phyloP scores from a whole-genome alignment of 495 filamentous ascomycete genomes.

The Talaromyces borbonicus region DNA sequence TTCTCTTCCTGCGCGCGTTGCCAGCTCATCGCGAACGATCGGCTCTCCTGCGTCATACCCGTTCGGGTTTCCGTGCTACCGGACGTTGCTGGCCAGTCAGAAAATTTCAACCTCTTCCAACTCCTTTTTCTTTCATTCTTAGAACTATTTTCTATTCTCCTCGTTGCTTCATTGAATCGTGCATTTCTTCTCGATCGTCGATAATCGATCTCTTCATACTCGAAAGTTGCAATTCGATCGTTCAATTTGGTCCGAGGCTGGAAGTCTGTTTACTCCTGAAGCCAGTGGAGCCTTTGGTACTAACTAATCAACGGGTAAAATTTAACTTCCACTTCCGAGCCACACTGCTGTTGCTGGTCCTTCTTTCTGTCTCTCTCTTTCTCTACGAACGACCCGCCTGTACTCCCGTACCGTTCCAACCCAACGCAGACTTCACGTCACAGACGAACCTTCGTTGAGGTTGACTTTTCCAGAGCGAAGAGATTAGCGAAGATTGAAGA shows the following conservation, averaged over 20 bases:
- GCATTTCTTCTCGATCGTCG: too few relatives aligned
- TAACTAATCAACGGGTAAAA: too few relatives aligned
- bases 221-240: too few relatives aligned
- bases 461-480: constrained; percentile 7
- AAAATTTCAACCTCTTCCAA: background rate
- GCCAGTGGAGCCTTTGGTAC: too few relatives aligned
- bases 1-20: background rate
- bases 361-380: background rate
- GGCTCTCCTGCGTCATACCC: constrained; percentile 4
- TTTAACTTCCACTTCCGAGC: too few relatives aligned
- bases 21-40: background rate
- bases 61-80: background rate
- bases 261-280: constrained; percentile 3
- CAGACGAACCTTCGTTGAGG: background rate
- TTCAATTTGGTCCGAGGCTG: too few relatives aligned
- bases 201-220: too few relatives aligned
- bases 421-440: constrained; percentile 7
- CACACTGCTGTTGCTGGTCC: too few relatives aligned
- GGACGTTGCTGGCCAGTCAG: background rate
- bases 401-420: constrained; percentile 1
- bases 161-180: too few relatives aligned
- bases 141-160: too few relatives aligned
- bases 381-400: background rate
- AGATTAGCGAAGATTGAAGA: background rate
- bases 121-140: background rate